Conservation (phyloP, 345 rosid species). For the Bretschneidera sinensis region DNA sequence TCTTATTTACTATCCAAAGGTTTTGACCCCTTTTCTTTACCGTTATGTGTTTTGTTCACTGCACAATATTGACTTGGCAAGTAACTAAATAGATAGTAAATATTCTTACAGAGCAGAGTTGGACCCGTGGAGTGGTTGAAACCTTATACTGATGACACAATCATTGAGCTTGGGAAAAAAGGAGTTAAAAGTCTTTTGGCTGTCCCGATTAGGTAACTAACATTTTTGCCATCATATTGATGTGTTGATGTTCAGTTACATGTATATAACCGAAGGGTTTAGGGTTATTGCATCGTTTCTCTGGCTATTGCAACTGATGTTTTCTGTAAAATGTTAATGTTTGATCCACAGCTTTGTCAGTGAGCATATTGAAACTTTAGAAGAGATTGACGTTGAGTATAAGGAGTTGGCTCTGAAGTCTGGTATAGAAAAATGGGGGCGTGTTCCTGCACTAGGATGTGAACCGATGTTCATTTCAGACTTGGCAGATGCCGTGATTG, state of each 20-base stretch:
- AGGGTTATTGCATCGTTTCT: neutral
- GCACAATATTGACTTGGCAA: too few species aligned
- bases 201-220: constrained; percentile 78
- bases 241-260: neutral
- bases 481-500: constrained; percentile 96
- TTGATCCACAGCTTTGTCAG: constrained; percentile 76
- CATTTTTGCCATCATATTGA: neutral
- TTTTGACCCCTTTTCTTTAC: neutral
- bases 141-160: constrained; percentile 98
- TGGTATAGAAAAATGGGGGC: constrained; percentile 93
- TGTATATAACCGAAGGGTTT: neutral
- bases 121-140: constrained; percentile 99
- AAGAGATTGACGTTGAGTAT: constrained; percentile 97
- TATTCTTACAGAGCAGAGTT: constrained; percentile 83
- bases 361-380: constrained; percentile 96
- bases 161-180: constrained; percentile 76
- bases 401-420: constrained; percentile 88
- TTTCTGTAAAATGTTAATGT: constrained; percentile 6
- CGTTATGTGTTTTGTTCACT: constrained; percentile 1
- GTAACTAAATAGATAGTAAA: constrained; percentile 11
- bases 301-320: constrained; percentile 11
- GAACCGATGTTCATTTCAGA: constrained; percentile 93
- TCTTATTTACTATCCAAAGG: neutral
- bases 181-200: constrained; percentile 87
- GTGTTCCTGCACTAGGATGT: constrained; percentile 94